phyloP scores from a whole-genome alignment of 2,329 filamentous ascomycete species.

The Penicillium olsonii region DNA sequence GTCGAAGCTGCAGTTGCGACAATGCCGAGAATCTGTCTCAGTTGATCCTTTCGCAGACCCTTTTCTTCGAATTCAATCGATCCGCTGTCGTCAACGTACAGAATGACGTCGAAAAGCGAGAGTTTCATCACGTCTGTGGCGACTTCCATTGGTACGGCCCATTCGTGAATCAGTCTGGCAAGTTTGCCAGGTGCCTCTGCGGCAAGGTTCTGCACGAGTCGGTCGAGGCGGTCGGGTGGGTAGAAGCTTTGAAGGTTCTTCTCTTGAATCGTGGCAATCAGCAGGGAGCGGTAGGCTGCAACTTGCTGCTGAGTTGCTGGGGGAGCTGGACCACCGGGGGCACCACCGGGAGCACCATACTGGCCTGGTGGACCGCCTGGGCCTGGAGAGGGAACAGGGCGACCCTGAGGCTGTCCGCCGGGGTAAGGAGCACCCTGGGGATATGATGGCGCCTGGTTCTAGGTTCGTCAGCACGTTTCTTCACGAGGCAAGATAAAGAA shows the following conservation, averaged over 20 bases:
- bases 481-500: neutral
- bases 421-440: constrained; percentile 38
- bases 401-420: constrained; percentile 18
- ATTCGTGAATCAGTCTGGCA: constrained; percentile 57
- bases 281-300: constrained; percentile 57
- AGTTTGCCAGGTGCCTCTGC: constrained; percentile 47
- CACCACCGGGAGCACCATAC: constrained; percentile 32
- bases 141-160: constrained; percentile 60
- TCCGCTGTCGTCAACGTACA: constrained; percentile 69
- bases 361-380: constrained; percentile 25
- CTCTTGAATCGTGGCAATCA: constrained; percentile 60
- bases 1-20: constrained; percentile 66
- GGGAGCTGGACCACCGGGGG: constrained; percentile 27
- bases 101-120: constrained; percentile 61
- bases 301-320: constrained; percentile 53
- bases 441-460: constrained; percentile 22
- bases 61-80: constrained; percentile 70
- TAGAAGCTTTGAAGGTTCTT: constrained; percentile 62
- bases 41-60: constrained; percentile 66
- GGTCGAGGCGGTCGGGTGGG: constrained; percentile 52
- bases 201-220: constrained; percentile 34
- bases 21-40: constrained; percentile 64
- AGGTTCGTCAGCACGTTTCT: constrained; percentile 12
- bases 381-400: constrained; percentile 28
- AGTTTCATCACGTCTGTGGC: constrained; percentile 65